Evolutionary conservation across 2,329 filamentous ascomycete species (phyloP).

Genomic region (Myriosclerotinia scirpicola): DNA sequence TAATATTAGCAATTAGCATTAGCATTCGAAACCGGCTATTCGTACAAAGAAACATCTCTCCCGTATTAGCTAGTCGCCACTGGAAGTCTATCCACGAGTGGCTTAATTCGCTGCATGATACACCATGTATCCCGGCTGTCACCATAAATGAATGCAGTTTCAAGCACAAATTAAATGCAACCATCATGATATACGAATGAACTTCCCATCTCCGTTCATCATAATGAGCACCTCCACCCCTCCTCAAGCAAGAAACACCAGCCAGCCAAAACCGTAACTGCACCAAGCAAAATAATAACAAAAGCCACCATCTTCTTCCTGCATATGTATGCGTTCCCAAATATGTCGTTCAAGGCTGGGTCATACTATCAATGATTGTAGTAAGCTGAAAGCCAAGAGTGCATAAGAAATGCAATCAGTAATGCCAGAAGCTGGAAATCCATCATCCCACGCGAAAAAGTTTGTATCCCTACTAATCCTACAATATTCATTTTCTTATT

Average conservation of each 20-base stretch:
- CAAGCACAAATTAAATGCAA: neutral
- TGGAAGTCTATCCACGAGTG: neutral
- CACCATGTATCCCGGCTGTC: neutral
- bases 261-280: neutral
- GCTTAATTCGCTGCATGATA: neutral
- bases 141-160: no score
- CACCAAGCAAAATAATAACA: neutral
- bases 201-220: neutral
- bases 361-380: neutral
- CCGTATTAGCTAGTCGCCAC: neutral
- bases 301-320: conserved; percentile 1
- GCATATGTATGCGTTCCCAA: neutral
- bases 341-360: no score
- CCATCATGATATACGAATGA: neutral
- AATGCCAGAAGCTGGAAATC: conserved; percentile 3
- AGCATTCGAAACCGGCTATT: neutral
- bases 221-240: neutral
- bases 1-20: neutral
- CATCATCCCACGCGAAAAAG: no score
- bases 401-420: neutral
- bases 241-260: neutral
- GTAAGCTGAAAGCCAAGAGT: neutral
- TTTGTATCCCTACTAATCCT: neutral
- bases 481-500: neutral
- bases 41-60: neutral